Conservation (phyloP, 371 early-diverging fungal species). For the Mucor piriformis region DNA sequence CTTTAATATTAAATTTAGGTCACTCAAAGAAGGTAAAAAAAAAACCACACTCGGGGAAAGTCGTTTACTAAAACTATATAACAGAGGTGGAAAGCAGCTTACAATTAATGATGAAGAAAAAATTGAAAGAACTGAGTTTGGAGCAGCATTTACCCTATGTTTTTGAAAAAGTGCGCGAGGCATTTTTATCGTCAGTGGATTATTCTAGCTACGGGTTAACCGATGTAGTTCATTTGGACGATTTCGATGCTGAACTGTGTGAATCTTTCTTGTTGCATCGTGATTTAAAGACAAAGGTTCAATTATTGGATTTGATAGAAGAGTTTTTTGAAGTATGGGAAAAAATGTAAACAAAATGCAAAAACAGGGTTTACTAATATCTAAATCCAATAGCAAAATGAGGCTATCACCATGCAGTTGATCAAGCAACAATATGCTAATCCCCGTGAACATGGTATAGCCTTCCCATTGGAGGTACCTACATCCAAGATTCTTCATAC, state of each 20-base stretch:
- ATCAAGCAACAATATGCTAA: slow-evolving; percentile 34
- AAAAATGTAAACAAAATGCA: neutral
- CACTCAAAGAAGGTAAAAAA: slow-evolving; percentile 59
- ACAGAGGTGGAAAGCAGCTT: slow-evolving; percentile 69
- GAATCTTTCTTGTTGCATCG: slow-evolving; percentile 59
- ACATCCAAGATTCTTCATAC: slow-evolving; percentile 58
- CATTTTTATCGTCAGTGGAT: slow-evolving; percentile 56
- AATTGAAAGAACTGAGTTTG: slow-evolving; percentile 46
- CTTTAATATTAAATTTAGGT: slow-evolving; percentile 56
- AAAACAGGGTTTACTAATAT: neutral
- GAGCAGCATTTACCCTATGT: slow-evolving; percentile 60
- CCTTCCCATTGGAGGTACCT: slow-evolving; percentile 58
- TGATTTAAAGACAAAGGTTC: slow-evolving; percentile 56
- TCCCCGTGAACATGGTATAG: slow-evolving; percentile 36
- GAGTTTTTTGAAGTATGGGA: slow-evolving; percentile 50
- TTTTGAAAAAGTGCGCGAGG: slow-evolving; percentile 54
- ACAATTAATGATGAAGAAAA: slow-evolving; percentile 46
- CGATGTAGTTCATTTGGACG: slow-evolving; percentile 61
- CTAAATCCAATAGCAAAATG: slow-evolving; percentile 26
- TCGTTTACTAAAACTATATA: neutral
- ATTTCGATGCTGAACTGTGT: slow-evolving; percentile 59
- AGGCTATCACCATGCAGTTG: slow-evolving; percentile 42
- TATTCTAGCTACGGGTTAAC: slow-evolving; percentile 66
- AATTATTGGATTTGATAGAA: slow-evolving; percentile 52
- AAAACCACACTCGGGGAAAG: neutral